A percentile compares a stretch with the other conserved stretches of the same genome.
These are phyloP conservation scores for Oryza meridionalis DNA, from an alignment of 176 grass and related monocot genomes.

Conservation along the genomic window DNA sequence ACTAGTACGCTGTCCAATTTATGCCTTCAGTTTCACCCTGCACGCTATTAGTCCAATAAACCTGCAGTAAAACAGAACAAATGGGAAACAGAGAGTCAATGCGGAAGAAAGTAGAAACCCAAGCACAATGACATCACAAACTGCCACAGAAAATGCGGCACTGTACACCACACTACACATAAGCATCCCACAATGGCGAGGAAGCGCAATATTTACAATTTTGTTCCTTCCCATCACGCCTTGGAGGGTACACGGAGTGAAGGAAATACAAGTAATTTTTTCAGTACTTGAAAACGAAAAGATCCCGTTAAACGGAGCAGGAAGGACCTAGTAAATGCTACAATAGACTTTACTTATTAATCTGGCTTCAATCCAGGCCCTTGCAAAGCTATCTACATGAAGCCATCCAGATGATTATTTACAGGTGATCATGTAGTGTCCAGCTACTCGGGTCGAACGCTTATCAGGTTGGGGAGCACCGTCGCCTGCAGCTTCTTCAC, in stretches of 20 bases:
- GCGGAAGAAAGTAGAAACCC: not conserved
- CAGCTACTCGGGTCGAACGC: slow-evolving; percentile 70
- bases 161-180: not conserved
- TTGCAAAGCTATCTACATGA: slow-evolving; percentile 18
- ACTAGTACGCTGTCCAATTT: too few species aligned
- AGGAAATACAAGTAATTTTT: not conserved
- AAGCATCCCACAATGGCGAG: slow-evolving; percentile 34
- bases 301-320: not conserved
- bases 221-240: slow-evolving; percentile 27
- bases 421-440: not conserved
- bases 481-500: slow-evolving; percentile 77
- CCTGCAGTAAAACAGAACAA: not conserved
- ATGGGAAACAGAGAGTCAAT: not conserved
- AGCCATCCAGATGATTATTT: slow-evolving; percentile 29
- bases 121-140: not conserved
- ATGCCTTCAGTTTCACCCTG: too few species aligned
- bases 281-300: slow-evolving; percentile 1
- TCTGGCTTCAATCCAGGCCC: not conserved
- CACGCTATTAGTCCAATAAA: too few species aligned
- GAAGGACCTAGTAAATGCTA: not conserved
- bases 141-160: not conserved
- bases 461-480: slow-evolving; percentile 80
- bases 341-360: not conserved
- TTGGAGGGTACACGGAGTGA: slow-evolving; percentile 6
- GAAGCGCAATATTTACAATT: slow-evolving; percentile 49